Base-by-base conservation (phyloP, 176 grass and related monocot genomes). In the Lolium rigidum region DNA sequence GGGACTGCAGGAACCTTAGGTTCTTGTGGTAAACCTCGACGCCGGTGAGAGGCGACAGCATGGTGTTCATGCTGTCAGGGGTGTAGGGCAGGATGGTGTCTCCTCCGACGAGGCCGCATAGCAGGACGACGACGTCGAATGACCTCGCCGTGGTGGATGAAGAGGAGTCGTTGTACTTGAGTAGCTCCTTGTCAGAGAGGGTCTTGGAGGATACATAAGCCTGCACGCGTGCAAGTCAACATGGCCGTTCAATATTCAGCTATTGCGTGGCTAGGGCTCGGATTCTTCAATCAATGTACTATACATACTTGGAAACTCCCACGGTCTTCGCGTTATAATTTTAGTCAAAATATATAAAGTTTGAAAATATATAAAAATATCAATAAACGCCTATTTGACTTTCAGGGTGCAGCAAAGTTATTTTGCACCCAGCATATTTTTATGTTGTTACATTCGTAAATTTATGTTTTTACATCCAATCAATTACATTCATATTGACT, bases 71-170 rank as follows among this genome's bases (percentile, higher is more conserved):
- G 78, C 75, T 91, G 0, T 14, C 72, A 0, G 74, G 6, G 17
- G n/a, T 8, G 62, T 74, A 39, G 0, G 81, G 77, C 38, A 85
- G 57, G 20, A 90, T 8, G 0, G 82, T 63, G 68, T 85, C 89
- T 3, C 92, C 92, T 28, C 87, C 87, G 20, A 94, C 84, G 10
- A 91, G 21, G 12, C 61, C 87, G 71, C 92, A 90, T 9, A 79
- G 1, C 17, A 91, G 9, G n/a, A 87, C 87, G 25, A 89, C 92
- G 9, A 91, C 87, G 71, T 94, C 89, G 9, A 89, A 69, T 7
- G 48, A 21, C 15, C 26, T 49, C 0, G 1, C 0, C 9, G 50
- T 25, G 62, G 47, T 9, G 28, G 28, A 31, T 31, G 28, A 31
- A 49, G 55, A 60, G 13, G 8, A 6, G 1, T 38, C 56, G 49